These are phyloP conservation scores for Diutina pseudorugosa DNA, from an alignment of 1,139 yeast species.

Conservation along the genomic window DNA sequence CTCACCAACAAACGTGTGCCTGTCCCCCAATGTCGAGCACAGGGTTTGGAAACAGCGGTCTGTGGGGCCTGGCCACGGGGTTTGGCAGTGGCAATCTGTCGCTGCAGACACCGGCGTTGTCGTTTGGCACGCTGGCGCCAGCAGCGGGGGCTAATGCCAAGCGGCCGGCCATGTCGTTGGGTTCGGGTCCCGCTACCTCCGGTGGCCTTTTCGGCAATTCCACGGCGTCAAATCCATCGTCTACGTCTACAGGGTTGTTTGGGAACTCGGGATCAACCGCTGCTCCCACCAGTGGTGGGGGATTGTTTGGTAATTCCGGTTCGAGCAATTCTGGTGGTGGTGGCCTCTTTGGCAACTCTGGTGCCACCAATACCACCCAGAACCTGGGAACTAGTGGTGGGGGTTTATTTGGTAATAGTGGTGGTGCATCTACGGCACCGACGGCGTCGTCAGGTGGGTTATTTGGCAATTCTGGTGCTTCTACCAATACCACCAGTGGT, in stretches of 20 bases:
- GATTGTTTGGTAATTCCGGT: not conserved
- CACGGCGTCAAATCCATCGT: not conserved
- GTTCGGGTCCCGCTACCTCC: not conserved
- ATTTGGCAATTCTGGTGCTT: not conserved
- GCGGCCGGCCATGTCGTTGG: not conserved
- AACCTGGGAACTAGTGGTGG: too few species aligned
- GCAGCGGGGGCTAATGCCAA: not conserved
- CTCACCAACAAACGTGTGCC: not conserved
- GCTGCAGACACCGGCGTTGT: not conserved
- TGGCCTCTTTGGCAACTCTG: slow-evolving; percentile 5
- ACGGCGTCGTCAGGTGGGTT: not conserved
- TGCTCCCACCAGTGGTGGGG: not conserved
- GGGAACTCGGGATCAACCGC: slow-evolving; percentile 1
- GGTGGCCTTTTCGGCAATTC: slow-evolving; percentile 1
- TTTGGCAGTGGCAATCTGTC: not conserved
- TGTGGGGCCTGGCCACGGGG: not conserved
- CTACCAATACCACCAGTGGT: not conserved
- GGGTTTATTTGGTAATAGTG: slow-evolving; percentile 5
- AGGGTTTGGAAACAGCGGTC: not conserved
- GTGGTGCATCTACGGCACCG: too few species aligned
- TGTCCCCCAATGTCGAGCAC: not conserved
- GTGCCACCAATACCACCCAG: too few species aligned
- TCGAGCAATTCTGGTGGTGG: slow-evolving; percentile 3
- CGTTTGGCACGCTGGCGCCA: not conserved
- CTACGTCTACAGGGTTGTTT: slow-evolving; percentile 6